A percentile compares a stretch with the other conserved stretches of the same genome.
Evolutionary conservation across 2,329 filamentous ascomycete genomes (phyloP).

Genomic region (Colletotrichum sp.): DNA sequence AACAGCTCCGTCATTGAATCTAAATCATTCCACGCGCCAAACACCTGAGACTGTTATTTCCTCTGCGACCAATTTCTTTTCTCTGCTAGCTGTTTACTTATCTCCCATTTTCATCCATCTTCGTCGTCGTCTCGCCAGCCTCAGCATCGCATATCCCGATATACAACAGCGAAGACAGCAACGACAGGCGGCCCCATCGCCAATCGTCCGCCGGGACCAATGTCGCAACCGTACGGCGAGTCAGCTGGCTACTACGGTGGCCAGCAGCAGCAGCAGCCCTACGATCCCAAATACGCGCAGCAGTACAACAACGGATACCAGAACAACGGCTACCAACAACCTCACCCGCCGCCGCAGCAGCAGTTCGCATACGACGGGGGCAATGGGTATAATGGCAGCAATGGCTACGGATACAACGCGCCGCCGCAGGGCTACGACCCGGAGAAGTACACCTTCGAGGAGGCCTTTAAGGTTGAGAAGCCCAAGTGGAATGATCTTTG

Average conservation of each 20-base stretch:
- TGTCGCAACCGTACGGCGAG: constrained; percentile 20
- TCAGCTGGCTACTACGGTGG: constrained; percentile 20
- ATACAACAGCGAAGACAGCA: not conserved
- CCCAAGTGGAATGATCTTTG: constrained; percentile 93
- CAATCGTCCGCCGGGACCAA: not conserved
- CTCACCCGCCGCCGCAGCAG: constrained; percentile 24
- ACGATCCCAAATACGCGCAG: constrained; percentile 33
- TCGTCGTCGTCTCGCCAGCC: not conserved
- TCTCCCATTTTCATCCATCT: not conserved
- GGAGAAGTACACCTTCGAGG: constrained; percentile 70
- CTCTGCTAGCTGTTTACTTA: not conserved
- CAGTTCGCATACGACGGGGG: constrained; percentile 3
- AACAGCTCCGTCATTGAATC: not conserved
- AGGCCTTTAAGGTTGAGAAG: constrained; percentile 80
- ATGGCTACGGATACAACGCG: constrained; percentile 37
- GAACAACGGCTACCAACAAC: constrained; percentile 28
- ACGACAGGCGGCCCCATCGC: not conserved
- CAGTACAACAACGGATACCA: constrained; percentile 27
- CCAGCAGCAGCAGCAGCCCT: constrained; percentile 23
- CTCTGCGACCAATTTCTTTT: not conserved
- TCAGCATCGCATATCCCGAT: not conserved
- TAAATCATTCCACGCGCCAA: not conserved
- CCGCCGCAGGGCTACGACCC: constrained; percentile 38
- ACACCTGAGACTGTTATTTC: not conserved
- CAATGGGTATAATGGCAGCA: constrained; percentile 21